These are phyloP conservation scores for Quercus bicolor DNA, from an alignment of 306 rosid species.

Conservation along the genomic window DNA sequence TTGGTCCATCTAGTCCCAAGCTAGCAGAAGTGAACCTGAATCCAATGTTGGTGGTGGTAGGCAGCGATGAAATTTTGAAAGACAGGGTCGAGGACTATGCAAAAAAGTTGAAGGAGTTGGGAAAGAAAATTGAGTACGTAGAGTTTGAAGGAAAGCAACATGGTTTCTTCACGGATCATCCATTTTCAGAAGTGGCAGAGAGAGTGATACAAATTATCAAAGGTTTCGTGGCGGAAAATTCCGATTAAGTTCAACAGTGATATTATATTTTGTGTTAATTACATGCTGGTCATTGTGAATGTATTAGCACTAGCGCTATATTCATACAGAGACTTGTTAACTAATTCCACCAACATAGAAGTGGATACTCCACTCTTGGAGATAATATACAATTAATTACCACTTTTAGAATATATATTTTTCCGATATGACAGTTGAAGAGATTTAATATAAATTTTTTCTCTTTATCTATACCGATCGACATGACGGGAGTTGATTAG, in stretches of 20 bases:
- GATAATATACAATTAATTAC: no score
- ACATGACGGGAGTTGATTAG: no score
- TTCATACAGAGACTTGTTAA: no score
- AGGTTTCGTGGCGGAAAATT: slow-evolving; percentile 44
- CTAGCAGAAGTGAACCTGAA: slow-evolving; percentile 42
- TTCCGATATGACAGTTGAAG: no score
- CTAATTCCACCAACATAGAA: no score
- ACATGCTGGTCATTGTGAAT: no score
- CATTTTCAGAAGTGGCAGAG: slow-evolving; percentile 41
- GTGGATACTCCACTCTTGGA: no score
- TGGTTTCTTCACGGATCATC: slow-evolving; percentile 69
- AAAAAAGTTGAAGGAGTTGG: slow-evolving; percentile 37
- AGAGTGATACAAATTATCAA: slow-evolving; percentile 45
- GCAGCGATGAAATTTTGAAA: slow-evolving; percentile 68
- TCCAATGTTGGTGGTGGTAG: slow-evolving; percentile 65
- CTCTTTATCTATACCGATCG: no score
- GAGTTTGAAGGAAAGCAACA: slow-evolving; percentile 74
- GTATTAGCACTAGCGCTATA: no score
- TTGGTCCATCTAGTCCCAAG: slow-evolving; percentile 54
- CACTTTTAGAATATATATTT: no score
- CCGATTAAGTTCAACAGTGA: not conserved
- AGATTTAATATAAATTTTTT: no score
- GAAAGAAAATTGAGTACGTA: slow-evolving; percentile 54
- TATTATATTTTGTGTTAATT: no score
- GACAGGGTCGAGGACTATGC: slow-evolving; percentile 65